Evolutionary conservation across 495 filamentous ascomycete species (phyloP).

Genomic region (Parmelia sp.): DNA sequence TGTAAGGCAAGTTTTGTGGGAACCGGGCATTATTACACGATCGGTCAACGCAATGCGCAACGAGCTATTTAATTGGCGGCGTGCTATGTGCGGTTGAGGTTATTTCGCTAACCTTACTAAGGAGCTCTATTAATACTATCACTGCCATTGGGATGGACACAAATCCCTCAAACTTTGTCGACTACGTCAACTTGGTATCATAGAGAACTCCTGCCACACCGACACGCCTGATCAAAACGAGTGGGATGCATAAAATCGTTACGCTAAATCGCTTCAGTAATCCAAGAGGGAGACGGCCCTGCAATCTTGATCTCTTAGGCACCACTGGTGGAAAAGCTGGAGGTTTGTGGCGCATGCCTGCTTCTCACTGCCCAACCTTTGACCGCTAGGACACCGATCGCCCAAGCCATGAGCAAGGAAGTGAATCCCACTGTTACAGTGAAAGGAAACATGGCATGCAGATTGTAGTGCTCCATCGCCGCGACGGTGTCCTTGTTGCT

Average conservation of each 20-base stretch:
- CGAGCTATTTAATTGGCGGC: background rate
- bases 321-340: background rate
- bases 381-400: conserved; percentile 68
- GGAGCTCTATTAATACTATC: background rate
- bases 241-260: background rate
- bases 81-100: background rate
- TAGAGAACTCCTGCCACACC: background rate
- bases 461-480: conserved; percentile 66
- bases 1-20: no score
- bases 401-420: conserved; percentile 80
- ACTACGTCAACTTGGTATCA: conserved; percentile 10
- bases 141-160: conserved; percentile 8
- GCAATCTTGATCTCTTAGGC: background rate
- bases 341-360: background rate
- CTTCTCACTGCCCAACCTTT: conserved; percentile 72
- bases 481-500: conserved; percentile 70
- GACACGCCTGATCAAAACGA: conserved; percentile 1
- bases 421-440: conserved; percentile 82
- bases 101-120: background rate
- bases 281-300: background rate
- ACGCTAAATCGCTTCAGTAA: background rate
- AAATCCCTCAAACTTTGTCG: conserved; percentile 8
- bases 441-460: conserved; percentile 87
- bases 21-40: no score
- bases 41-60: no score